Conservation (phyloP, 140 eudicot species). For the Cichorium intybus region DNA sequence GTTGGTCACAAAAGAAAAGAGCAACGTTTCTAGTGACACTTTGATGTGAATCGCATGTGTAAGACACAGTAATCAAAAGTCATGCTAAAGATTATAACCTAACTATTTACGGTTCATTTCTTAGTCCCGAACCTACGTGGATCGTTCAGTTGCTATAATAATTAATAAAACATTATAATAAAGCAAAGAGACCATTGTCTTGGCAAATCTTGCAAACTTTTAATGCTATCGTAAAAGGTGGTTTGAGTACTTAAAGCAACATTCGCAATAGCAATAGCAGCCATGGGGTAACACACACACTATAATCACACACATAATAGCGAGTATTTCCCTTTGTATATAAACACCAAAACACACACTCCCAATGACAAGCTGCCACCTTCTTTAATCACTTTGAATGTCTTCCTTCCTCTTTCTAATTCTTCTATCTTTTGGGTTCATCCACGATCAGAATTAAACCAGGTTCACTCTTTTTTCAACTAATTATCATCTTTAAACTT, state of each 20-base stretch:
- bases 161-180: background rate
- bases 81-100: slow-evolving; percentile 6
- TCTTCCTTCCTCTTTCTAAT: slow-evolving; percentile 47
- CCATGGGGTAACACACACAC: slow-evolving; percentile 25
- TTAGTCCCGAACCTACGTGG: slow-evolving; percentile 5
- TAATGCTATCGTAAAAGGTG: slow-evolving; percentile 28
- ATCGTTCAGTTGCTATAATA: slow-evolving; percentile 14
- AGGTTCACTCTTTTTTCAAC: background rate
- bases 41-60: slow-evolving; percentile 1
- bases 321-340: slow-evolving; percentile 3
- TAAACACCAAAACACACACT: slow-evolving; percentile 27
- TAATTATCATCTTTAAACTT: background rate
- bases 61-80: slow-evolving; percentile 14
- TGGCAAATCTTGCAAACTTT: slow-evolving; percentile 32
- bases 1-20: slow-evolving; percentile 3
- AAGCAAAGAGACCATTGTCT: slow-evolving; percentile 5
- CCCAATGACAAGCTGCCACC: slow-evolving; percentile 42
- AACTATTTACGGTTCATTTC: slow-evolving; percentile 16
- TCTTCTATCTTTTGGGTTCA: slow-evolving; percentile 57
- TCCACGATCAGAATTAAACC: slow-evolving; percentile 39
- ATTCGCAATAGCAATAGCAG: slow-evolving; percentile 20
- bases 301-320: background rate
- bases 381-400: slow-evolving; percentile 43
- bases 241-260: slow-evolving; percentile 30
- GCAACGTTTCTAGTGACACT: background rate